phyloP scores from a whole-genome alignment of 495 filamentous ascomycete species.

The Chaetomidium leptoderma region DNA sequence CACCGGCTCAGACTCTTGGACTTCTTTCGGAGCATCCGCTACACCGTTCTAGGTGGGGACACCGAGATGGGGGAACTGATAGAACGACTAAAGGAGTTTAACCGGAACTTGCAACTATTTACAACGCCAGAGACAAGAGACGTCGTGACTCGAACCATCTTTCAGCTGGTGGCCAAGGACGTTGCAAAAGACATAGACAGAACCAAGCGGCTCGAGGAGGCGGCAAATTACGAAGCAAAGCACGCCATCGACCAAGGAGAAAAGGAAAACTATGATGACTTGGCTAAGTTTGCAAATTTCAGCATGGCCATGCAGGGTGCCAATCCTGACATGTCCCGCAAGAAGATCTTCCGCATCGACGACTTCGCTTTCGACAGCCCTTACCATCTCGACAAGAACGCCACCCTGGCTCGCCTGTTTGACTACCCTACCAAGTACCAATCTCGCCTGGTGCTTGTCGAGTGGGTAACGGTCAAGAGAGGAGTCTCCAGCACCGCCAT shows the following conservation, averaged over 20 bases:
- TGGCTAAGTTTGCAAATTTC: constrained; percentile 14
- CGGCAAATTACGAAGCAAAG: constrained; percentile 6
- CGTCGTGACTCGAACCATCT: not conserved
- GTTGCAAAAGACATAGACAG: not conserved
- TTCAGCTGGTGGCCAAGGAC: constrained; percentile 1
- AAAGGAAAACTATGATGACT: not conserved
- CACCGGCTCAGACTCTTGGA: not conserved
- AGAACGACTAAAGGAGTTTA: constrained; percentile 2
- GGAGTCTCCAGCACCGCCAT: not conserved
- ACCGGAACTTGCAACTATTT: constrained; percentile 2
- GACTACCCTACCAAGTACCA: constrained; percentile 16
- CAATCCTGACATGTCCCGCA: not conserved
- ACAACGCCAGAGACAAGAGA: not conserved
- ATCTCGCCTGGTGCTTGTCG: constrained; percentile 14
- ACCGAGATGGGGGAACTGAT: not conserved
- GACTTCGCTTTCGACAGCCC: constrained; percentile 16
- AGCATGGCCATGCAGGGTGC: not conserved
- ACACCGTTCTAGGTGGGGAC: not conserved
- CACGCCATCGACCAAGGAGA: not conserved
- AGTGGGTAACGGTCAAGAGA: constrained; percentile 1
- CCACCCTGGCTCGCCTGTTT: constrained; percentile 15
- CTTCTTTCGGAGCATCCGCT: constrained; percentile 7
- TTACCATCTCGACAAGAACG: constrained; percentile 7
- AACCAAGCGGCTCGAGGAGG: constrained; percentile 10
- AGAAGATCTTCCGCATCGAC: constrained; percentile 11